These are phyloP conservation scores for Chromera velia DNA, from an alignment of 73 alveolate species.

Conservation along the genomic window DNA sequence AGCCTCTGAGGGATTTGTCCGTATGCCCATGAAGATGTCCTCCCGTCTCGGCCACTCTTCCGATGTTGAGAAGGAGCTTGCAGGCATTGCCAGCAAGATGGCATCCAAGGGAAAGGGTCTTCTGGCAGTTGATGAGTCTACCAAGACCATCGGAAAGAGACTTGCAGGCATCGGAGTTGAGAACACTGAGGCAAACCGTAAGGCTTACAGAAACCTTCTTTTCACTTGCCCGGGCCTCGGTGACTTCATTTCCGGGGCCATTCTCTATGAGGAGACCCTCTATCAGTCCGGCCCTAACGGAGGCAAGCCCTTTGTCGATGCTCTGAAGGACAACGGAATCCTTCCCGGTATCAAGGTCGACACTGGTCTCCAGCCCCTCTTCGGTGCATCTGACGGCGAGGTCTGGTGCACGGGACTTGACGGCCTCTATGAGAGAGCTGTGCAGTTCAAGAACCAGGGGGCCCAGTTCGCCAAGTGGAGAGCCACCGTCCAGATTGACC, in stretches of 20 bases:
- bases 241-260: constrained; percentile 83
- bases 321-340: constrained; percentile 76
- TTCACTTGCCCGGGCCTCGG: constrained; percentile 79
- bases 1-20: background rate
- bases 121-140: constrained; percentile 94
- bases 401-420: constrained; percentile 54
- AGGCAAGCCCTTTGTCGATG: too few relatives aligned
- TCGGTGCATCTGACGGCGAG: too few relatives aligned
- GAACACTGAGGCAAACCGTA: constrained; percentile 79
- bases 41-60: background rate
- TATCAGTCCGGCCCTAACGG: constrained; percentile 78
- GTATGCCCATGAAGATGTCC: background rate
- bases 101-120: constrained; percentile 74
- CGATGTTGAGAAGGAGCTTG: background rate
- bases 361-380: constrained; percentile 73
- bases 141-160: constrained; percentile 87
- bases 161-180: constrained; percentile 72
- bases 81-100: background rate
- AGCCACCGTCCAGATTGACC: background rate
- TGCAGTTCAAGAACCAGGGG: constrained; percentile 72
- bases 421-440: constrained; percentile 55
- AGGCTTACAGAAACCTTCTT: constrained; percentile 80
- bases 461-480: constrained; percentile 23
- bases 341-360: constrained; percentile 97
- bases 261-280: constrained; percentile 87